These are phyloP conservation scores for Kuraishia capsulata DNA, from an alignment of 805 yeast species.

Conservation along the genomic window DNA sequence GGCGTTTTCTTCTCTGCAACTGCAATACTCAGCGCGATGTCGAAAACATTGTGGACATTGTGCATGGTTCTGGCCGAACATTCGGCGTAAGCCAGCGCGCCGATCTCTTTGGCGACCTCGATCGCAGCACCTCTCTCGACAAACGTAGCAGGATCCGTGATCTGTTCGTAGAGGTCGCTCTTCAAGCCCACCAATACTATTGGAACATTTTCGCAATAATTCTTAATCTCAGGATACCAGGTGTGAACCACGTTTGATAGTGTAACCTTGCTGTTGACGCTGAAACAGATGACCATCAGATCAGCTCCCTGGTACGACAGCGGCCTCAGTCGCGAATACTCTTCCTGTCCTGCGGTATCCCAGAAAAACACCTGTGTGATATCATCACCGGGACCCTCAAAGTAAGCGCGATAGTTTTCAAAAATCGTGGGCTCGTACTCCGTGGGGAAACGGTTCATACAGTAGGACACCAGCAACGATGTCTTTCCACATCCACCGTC, in stretches of 20 bases:
- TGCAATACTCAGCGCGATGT: constrained; percentile 35
- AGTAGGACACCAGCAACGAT: constrained; percentile 48
- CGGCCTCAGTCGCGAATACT: constrained; percentile 73
- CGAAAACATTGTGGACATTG: constrained; percentile 62
- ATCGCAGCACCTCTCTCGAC: constrained; percentile 39
- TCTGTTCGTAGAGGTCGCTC: constrained; percentile 39
- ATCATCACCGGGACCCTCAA: constrained; percentile 36
- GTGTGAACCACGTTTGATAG: constrained; percentile 66
- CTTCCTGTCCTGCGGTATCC: constrained; percentile 93
- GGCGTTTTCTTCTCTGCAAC: background rate
- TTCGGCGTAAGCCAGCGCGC: constrained; percentile 65
- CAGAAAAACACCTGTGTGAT: constrained; percentile 65
- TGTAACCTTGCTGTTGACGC: constrained; percentile 53
- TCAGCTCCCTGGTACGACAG: constrained; percentile 74
- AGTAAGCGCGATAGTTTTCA: constrained; percentile 63
- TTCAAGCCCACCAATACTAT: constrained; percentile 78
- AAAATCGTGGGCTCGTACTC: constrained; percentile 76
- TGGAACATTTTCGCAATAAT: constrained; percentile 77
- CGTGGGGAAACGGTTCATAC: constrained; percentile 62
- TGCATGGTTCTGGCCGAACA: constrained; percentile 70
- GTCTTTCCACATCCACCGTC: constrained; percentile 94
- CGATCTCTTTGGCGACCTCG: constrained; percentile 46
- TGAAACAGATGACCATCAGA: constrained; percentile 65
- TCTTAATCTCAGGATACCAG: constrained; percentile 84
- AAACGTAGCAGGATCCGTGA: constrained; percentile 5